Percentiles rank a stretch among this genome's conserved stretches.
phyloP scores from a whole-genome alignment of 1,139 yeast species.

The Magnusiomyces sp. region DNA sequence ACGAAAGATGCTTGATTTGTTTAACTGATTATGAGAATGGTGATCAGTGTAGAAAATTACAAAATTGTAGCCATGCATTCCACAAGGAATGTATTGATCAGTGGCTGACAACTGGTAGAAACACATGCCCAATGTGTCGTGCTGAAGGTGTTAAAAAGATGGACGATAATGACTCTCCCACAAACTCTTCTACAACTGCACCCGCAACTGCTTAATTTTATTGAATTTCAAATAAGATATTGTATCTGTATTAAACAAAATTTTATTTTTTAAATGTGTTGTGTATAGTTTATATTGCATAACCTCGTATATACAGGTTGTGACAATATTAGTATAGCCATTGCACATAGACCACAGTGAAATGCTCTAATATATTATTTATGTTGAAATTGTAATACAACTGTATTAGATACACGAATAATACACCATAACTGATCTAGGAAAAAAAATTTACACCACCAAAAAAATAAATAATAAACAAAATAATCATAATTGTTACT shows the following conservation, averaged over 20 bases:
- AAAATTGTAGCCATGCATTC: conserved; percentile 41
- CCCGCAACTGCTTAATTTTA: background rate
- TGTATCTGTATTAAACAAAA: background rate
- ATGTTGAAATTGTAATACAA: too few species aligned
- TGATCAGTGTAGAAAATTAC: conserved; percentile 40
- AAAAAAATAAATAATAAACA: too few species aligned
- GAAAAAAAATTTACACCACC: too few species aligned
- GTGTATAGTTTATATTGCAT: too few species aligned
- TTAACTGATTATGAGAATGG: conserved; percentile 38
- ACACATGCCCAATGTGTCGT: conserved; percentile 52
- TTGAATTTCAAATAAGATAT: background rate
- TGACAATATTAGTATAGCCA: too few species aligned
- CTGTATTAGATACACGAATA: too few species aligned
- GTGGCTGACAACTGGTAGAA: conserved; percentile 47
- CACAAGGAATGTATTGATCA: conserved; percentile 48
- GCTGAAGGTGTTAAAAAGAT: conserved; percentile 34
- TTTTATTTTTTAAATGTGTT: background rate
- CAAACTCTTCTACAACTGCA: background rate
- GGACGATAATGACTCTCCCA: background rate
- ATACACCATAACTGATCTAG: too few species aligned
- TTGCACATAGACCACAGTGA: too few species aligned
- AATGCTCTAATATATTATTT: too few species aligned
- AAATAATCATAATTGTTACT: too few species aligned
- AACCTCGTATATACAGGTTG: too few species aligned
- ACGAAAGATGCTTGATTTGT: conserved; percentile 42